Evolutionary conservation across 2,329 filamentous ascomycete species (phyloP).

Genomic region (Colletotrichum sp.): DNA sequence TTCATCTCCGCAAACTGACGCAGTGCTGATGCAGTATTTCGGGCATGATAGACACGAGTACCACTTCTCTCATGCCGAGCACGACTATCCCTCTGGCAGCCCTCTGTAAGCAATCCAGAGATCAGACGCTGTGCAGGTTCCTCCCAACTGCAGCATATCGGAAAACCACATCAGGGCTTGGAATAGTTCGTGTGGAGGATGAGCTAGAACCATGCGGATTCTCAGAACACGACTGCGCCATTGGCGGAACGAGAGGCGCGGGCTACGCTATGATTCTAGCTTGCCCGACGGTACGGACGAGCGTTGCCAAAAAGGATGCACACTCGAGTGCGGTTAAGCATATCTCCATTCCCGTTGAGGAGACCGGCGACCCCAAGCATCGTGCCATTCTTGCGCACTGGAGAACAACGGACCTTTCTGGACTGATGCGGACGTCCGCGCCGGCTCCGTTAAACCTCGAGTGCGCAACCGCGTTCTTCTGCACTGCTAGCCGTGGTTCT

Average conservation of each 20-base stretch:
- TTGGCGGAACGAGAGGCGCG: background rate
- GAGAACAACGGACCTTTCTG: background rate
- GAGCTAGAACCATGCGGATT: background rate
- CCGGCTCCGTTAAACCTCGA: background rate
- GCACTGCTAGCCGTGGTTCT: background rate
- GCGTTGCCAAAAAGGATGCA: background rate
- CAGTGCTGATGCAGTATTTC: background rate
- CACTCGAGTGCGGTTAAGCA: background rate
- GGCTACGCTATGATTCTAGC: background rate
- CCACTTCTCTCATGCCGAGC: background rate
- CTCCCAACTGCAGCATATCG: background rate
- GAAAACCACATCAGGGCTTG: background rate
- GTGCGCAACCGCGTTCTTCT: background rate
- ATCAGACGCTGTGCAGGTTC: background rate
- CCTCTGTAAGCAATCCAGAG: background rate
- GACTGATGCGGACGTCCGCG: background rate
- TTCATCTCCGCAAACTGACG: background rate
- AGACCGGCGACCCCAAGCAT: background rate
- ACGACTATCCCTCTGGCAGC: background rate
- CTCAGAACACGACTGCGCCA: background rate
- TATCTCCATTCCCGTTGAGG: background rate
- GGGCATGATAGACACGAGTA: background rate
- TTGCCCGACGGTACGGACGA: background rate
- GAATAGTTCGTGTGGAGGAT: background rate
- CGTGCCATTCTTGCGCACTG: background rate